These are phyloP conservation scores for Chamaecrista fasciculata DNA, from an alignment of 306 rosid genomes.

Conservation along the genomic window DNA sequence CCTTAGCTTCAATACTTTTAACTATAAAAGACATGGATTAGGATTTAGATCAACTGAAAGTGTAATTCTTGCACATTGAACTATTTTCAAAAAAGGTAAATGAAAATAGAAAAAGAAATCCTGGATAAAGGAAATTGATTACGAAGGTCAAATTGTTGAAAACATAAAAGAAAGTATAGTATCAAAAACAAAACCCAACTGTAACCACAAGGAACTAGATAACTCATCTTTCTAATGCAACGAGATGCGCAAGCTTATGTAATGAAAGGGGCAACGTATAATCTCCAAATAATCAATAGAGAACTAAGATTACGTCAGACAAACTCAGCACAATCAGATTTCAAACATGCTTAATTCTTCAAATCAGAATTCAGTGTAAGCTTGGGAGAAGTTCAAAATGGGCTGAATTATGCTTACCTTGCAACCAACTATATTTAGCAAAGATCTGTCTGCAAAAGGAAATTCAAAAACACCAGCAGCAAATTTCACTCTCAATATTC, in stretches of 20 bases:
- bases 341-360: not conserved
- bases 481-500: slow-evolving; percentile 84
- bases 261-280: not conserved
- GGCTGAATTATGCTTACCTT: slow-evolving; percentile 48
- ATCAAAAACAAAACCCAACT: not conserved
- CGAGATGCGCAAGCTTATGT: not conserved
- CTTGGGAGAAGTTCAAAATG: slow-evolving; percentile 6
- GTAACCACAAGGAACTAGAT: not conserved
- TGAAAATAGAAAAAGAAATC: not conserved
- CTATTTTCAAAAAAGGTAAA: not conserved
- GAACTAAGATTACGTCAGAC: not conserved
- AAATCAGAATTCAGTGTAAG: not conserved
- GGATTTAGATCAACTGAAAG: not conserved
- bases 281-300: not conserved
- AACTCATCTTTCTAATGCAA: not conserved
- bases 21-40: not conserved
- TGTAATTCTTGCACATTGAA: not conserved
- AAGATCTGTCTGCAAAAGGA: slow-evolving; percentile 63
- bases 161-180: not conserved
- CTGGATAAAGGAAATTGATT: not conserved
- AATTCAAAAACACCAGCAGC: slow-evolving; percentile 74
- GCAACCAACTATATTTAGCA: slow-evolving; percentile 79
- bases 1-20: not conserved
- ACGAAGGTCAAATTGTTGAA: not conserved
- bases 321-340: slow-evolving; percentile 6